Evolutionary conservation across 805 yeast species (phyloP), one percentile per base, ranked within the genome.

Genomic region (Grigorovia humatica): DNA sequence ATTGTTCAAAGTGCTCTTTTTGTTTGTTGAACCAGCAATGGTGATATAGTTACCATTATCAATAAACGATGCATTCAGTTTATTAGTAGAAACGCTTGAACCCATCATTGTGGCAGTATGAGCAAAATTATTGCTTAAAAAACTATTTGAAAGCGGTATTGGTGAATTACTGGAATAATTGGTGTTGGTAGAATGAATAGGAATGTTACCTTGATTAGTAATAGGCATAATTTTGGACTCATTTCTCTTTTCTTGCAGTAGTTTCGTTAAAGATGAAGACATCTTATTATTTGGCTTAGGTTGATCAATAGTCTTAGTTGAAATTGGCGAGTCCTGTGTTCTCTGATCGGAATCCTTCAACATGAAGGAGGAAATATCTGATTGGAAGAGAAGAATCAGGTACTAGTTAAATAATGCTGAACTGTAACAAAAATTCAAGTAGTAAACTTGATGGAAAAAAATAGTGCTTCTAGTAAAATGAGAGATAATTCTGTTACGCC

Each of bases 81-180:
- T 62, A 35, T 57, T 57, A 20, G 53, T 50, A 0, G 58, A 59
- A 2, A 52, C 52, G 29, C 58, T 58, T 12, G 57, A 47, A 23
- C 64, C 65, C 48, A 60, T 54, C 49, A 63, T 47, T 1, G 65
- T 53, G 2, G 70, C 70, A 8, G 71, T 68, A 49, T 68, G 70
- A 7, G 71, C 71, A 46, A 66, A 66, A 53, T 68, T 68, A 7
- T 66, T 61, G 48, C 54, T 64, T 27, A 67, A 47, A 30, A 68
- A 68, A 51, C 70, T 66, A 11, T 65, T 58, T 4, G 52, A 50
- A 9, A 50, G 30, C 15, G 41, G 52, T 13, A 38, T 38, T 38
- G 42, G 42, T 38, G 42, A 38, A 30, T 27, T 30, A 27, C n/a
- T 29, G 9, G 30, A 35, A 32, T 32, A 13, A 32, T 32, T 32